phyloP scores from a whole-genome alignment of 805 yeast genomes.

The Starmerella sirachaensis region DNA sequence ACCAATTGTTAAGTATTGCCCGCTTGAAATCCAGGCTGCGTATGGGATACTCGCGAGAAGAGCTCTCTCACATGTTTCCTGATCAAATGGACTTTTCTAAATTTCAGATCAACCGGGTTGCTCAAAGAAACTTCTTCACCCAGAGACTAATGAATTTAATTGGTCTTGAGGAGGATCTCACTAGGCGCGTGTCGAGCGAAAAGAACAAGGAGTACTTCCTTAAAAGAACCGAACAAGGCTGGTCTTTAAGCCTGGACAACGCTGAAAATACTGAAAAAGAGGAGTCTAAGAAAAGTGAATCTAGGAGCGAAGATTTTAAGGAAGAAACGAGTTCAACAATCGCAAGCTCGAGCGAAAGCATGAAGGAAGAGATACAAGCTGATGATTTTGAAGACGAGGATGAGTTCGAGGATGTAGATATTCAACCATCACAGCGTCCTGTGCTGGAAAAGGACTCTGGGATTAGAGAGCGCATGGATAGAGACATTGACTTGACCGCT shows the following conservation, averaged over 20 bases:
- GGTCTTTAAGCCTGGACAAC: slow-evolving; percentile 55
- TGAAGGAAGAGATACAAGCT: slow-evolving; percentile 1
- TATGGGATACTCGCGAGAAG: slow-evolving; percentile 91
- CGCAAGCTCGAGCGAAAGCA: neutral
- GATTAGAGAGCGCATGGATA: neutral
- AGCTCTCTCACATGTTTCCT: slow-evolving; percentile 69
- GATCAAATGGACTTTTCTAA: slow-evolving; percentile 79
- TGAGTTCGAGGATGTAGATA: slow-evolving; percentile 63
- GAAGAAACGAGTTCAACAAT: neutral
- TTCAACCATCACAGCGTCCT: slow-evolving; percentile 19
- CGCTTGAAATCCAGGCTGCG: slow-evolving; percentile 76
- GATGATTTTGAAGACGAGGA: slow-evolving; percentile 20
- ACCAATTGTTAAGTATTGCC: slow-evolving; percentile 72
- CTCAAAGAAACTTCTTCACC: slow-evolving; percentile 79
- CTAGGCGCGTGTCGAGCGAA: slow-evolving; percentile 69
- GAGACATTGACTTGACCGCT: slow-evolving; percentile 5
- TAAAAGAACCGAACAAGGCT: slow-evolving; percentile 67
- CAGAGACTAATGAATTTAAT: slow-evolving; percentile 73
- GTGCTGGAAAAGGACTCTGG: neutral
- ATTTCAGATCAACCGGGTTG: slow-evolving; percentile 87
- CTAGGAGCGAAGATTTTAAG: neutral
- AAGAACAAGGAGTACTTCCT: slow-evolving; percentile 63
- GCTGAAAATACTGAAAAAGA: slow-evolving; percentile 30
- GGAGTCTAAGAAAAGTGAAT: neutral
- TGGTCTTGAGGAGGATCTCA: slow-evolving; percentile 50